phyloP scores from a whole-genome alignment of 1,139 yeast species.

The Diutina siamensis region DNA sequence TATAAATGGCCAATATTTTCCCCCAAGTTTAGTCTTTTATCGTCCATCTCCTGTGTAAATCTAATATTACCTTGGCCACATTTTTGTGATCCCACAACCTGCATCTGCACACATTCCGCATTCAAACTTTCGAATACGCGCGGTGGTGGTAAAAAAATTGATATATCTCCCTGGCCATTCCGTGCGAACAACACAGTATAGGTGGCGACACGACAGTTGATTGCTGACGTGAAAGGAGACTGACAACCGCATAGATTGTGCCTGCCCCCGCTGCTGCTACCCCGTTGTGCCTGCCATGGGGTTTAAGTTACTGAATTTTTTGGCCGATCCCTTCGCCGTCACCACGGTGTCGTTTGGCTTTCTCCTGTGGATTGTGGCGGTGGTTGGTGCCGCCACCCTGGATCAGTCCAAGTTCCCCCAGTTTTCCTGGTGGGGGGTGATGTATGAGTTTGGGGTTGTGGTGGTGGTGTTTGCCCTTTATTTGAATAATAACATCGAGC shows the following conservation, averaged over 20 bases:
- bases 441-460: constrained; percentile 59
- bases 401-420: constrained; percentile 45
- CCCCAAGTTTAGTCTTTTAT: too few species aligned
- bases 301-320: constrained; percentile 36
- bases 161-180: not conserved
- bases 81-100: not conserved
- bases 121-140: not conserved
- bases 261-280: not conserved
- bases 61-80: not conserved
- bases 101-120: not conserved
- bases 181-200: not conserved
- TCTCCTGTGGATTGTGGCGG: constrained; percentile 72
- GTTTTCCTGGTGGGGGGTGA: constrained; percentile 97
- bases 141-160: not conserved
- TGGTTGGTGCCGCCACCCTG: constrained; percentile 60
- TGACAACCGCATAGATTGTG: too few species aligned
- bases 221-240: not conserved
- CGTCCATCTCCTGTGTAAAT: not conserved
- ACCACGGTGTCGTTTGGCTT: constrained; percentile 52
- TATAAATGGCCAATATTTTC: too few species aligned
- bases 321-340: constrained; percentile 63
- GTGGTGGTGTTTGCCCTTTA: constrained; percentile 46
- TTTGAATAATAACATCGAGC: constrained; percentile 56
- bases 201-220: too few species aligned
- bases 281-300: constrained; percentile 17